Conservation (phyloP, 2,329 filamentous ascomycete species). For the Dendrostoma leiphaemia region DNA sequence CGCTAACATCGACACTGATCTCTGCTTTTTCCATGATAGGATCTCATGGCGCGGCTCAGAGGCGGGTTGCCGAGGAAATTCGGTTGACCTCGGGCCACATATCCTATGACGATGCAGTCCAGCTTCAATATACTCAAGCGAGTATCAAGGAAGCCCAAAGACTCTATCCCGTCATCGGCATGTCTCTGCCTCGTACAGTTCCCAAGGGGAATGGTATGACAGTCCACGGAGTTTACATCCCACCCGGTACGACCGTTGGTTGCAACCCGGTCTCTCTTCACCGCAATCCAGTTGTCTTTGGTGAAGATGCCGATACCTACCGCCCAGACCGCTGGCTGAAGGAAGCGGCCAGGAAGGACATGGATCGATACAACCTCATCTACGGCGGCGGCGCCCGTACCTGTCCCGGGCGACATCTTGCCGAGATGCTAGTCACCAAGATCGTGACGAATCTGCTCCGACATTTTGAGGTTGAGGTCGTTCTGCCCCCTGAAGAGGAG, state of each 20-base stretch:
- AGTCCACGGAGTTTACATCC: conserved; percentile 40
- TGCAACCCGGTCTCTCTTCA: conserved; percentile 52
- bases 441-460: conserved; percentile 38
- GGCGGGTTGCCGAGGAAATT: conserved; percentile 30
- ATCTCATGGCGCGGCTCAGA: conserved; percentile 32
- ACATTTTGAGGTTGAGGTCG: conserved; percentile 43
- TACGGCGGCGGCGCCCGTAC: conserved; percentile 52
- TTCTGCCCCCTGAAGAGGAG: conserved; percentile 36
- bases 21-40: conserved; percentile 47
- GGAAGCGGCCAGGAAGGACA: conserved; percentile 31
- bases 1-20: conserved; percentile 51
- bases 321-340: conserved; percentile 47
- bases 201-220: conserved; percentile 32
- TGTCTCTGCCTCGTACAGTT: conserved; percentile 48
- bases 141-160: conserved; percentile 51
- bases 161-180: conserved; percentile 49
- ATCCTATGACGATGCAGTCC: conserved; percentile 24
- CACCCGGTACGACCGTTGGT: conserved; percentile 46
- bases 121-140: conserved; percentile 38
- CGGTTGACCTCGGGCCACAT: conserved; percentile 15
- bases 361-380: conserved; percentile 48
- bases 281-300: conserved; percentile 48
- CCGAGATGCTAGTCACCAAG: conserved; percentile 48
- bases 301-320: conserved; percentile 41
- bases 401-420: conserved; percentile 50